phyloP scores from a whole-genome alignment of 352 stramenopile genomes.

The Phytophthora capsici region DNA sequence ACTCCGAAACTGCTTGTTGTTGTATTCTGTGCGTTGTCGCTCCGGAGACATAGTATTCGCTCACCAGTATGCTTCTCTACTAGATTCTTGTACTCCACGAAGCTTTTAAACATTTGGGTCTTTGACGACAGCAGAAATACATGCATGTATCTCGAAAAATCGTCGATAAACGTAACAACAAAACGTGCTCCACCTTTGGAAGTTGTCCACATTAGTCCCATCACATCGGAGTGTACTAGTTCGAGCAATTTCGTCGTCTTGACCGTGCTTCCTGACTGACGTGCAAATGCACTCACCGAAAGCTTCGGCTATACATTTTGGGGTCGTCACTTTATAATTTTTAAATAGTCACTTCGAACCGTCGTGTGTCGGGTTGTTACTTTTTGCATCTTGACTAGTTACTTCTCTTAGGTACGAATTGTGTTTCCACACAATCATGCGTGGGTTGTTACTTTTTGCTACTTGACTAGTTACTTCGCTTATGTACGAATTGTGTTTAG shows the following conservation, averaged over 20 bases:
- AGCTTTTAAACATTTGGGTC: not conserved
- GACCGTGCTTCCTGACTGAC: not conserved
- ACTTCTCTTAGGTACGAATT: no score
- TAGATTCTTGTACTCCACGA: no score
- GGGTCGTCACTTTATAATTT: no score
- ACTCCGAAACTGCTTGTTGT: not conserved
- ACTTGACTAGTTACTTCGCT: no score
- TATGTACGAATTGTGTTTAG: no score
- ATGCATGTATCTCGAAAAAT: not conserved
- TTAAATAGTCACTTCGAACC: no score
- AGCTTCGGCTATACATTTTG: no score
- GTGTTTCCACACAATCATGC: no score
- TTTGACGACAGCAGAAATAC: not conserved
- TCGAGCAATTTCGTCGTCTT: not conserved
- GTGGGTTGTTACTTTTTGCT: no score
- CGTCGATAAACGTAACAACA: not conserved
- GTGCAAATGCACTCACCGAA: not conserved
- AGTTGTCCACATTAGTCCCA: not conserved
- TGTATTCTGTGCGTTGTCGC: not conserved
- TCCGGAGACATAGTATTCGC: not conserved
- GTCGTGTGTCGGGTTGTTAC: no score
- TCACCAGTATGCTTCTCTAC: not conserved
- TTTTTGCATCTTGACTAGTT: no score
- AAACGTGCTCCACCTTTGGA: not conserved
- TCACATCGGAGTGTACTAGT: not conserved